phyloP scores from a whole-genome alignment of 176 grass and related monocot genomes.

The Ensete glaucum region DNA sequence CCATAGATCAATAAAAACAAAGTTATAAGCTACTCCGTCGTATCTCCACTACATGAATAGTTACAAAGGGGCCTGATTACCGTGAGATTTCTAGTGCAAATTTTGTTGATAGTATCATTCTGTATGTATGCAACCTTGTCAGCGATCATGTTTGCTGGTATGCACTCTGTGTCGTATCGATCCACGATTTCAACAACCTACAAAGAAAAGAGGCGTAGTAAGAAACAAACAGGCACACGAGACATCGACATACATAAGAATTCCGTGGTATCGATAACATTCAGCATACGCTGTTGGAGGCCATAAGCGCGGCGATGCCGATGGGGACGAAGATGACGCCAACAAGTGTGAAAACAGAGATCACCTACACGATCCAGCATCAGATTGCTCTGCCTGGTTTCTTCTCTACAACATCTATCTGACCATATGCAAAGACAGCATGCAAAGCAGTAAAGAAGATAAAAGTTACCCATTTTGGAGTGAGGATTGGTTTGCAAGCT shows the following conservation, averaged over 20 bases:
- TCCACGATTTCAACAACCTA: conserved; percentile 93
- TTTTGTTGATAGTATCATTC: conserved; percentile 39
- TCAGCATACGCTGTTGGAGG: conserved; percentile 60
- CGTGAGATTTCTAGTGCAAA: conserved; percentile 58
- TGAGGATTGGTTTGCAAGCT: conserved; percentile 93
- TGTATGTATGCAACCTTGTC: conserved; percentile 71
- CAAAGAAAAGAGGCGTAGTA: conserved; percentile 4
- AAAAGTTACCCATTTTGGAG: conserved; percentile 85
- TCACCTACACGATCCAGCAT: conserved; percentile 43
- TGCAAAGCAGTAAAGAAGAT: not conserved
- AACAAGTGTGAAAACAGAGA: conserved; percentile 73
- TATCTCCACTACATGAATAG: not conserved
- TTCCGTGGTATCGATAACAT: not conserved
- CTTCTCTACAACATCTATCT: not conserved
- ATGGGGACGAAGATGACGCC: conserved; percentile 76
- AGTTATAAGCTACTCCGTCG: not conserved
- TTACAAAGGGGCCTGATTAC: conserved; percentile 25
- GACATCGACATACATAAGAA: conserved; percentile 6
- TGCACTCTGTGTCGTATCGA: conserved; percentile 58
- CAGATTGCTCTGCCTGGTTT: not conserved
- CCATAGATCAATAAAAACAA: not conserved
- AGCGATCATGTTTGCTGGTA: conserved; percentile 38
- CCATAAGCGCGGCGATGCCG: conserved; percentile 52
- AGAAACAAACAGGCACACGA: conserved; percentile 7
- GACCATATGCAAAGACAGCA: not conserved